phyloP scores from a whole-genome alignment of 257 asterid genomes.

The Apocynum venetum region DNA sequence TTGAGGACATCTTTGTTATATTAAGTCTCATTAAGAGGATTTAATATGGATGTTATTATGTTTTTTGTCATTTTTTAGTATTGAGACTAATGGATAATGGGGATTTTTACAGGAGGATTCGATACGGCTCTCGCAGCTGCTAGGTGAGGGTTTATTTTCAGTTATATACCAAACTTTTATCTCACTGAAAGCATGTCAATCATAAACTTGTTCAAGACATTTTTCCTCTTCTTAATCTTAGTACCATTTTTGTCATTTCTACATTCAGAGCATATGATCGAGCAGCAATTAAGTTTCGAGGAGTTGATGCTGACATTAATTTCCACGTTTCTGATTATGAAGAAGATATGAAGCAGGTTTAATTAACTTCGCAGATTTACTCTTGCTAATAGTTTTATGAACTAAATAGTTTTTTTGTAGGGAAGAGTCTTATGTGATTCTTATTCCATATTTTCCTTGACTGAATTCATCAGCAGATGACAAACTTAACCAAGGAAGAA shows the following conservation, averaged over 20 bases:
- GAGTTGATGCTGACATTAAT: constrained; percentile 83
- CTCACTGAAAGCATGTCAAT: no score
- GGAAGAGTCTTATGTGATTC: background rate
- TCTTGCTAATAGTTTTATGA: background rate
- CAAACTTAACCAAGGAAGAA: constrained; percentile 60
- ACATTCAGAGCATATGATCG: constrained; percentile 70
- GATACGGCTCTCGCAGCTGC: constrained; percentile 98
- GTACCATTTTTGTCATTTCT: background rate
- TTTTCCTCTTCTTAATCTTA: background rate
- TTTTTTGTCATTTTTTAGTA: background rate
- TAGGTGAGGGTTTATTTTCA: constrained; percentile 37
- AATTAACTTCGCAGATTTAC: background rate
- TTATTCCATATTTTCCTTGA: constrained; percentile 9
- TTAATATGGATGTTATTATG: background rate
- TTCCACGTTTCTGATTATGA: constrained; percentile 61
- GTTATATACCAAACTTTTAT: background rate
- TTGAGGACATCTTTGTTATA: background rate
- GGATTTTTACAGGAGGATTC: constrained; percentile 67
- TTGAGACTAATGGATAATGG: constrained; percentile 1
- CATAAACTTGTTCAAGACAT: no score
- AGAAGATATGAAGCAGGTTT: constrained; percentile 73
- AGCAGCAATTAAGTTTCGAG: constrained; percentile 86
- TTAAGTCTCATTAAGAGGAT: background rate
- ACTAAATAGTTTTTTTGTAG: background rate
- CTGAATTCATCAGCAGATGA: constrained; percentile 42